These are phyloP conservation scores for Rhodomyrtus tomentosa DNA, from an alignment of 345 rosid species.

Conservation along the genomic window DNA sequence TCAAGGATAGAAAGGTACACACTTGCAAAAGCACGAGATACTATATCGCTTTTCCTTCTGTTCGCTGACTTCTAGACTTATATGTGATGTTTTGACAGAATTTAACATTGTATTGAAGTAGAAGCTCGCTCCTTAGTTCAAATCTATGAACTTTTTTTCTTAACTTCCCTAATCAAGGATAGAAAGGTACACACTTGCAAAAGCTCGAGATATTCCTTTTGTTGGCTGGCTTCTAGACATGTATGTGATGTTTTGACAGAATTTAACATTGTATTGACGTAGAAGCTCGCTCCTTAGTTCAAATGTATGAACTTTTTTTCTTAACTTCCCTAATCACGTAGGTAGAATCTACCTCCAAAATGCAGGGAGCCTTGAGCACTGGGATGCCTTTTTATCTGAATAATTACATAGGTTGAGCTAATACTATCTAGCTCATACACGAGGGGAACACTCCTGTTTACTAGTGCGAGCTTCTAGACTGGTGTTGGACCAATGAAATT, in stretches of 20 bases:
- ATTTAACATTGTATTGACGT: not conserved
- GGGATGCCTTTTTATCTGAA: not conserved
- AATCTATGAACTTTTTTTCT: not conserved
- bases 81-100: not conserved
- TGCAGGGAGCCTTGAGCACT: not conserved
- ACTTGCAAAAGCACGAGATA: not conserved
- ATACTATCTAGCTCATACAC: not conserved
- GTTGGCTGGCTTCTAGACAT: too few relatives aligned
- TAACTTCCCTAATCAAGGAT: not conserved
- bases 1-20: constrained; percentile 57
- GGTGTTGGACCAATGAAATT: not conserved
- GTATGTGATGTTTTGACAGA: not conserved
- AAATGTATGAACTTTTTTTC: not conserved
- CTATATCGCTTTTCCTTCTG: not conserved
- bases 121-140: not conserved
- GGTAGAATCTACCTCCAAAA: not conserved
- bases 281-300: not conserved
- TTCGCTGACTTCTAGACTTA: not conserved
- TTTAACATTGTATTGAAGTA: not conserved
- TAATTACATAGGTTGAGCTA: not conserved
- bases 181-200: constrained; percentile 42
- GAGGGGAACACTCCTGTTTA: not conserved
- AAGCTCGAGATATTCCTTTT: not conserved
- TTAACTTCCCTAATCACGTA: not conserved
- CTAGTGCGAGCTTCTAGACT: not conserved